Conservation (phyloP, 805 yeast species). For the Nakazawaea wyomingensis region DNA sequence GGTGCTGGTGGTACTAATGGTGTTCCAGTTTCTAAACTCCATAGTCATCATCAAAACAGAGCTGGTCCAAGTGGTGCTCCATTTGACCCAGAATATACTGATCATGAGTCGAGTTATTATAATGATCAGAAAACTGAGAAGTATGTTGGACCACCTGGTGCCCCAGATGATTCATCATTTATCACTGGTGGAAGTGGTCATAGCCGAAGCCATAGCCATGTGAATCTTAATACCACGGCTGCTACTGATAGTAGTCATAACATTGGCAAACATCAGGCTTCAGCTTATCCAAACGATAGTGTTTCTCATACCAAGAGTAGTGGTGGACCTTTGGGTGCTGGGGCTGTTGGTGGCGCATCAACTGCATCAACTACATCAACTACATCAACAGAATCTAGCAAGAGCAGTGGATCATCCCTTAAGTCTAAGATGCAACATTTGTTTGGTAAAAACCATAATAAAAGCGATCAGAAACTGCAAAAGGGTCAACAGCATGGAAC, state of each 20-base stretch:
- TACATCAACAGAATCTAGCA: neutral
- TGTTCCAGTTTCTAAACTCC: neutral
- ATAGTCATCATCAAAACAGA: neutral
- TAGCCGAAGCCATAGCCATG: too few relatives aligned
- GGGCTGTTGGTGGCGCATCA: slow-evolving; percentile 14
- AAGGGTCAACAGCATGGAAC: slow-evolving; percentile 9
- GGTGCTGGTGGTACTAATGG: neutral
- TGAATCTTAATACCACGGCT: slow-evolving; percentile 1
- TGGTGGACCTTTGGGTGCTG: slow-evolving; percentile 10
- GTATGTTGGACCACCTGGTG: neutral
- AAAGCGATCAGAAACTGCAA: slow-evolving; percentile 5
- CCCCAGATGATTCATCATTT: neutral
- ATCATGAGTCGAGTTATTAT: slow-evolving; percentile 11
- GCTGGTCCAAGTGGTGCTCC: slow-evolving; percentile 7
- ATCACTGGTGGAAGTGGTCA: neutral
- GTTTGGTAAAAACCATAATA: too few relatives aligned
- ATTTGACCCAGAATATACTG: neutral
- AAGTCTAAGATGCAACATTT: slow-evolving; percentile 12
- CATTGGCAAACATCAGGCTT: slow-evolving; percentile 9
- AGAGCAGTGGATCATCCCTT: slow-evolving; percentile 13
- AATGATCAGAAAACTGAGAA: neutral
- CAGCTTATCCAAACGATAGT: slow-evolving; percentile 6
- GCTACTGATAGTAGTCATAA: slow-evolving; percentile 3
- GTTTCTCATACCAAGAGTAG: slow-evolving; percentile 1
- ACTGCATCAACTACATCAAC: slow-evolving; percentile 5